Base-by-base conservation (phyloP, 768 basidiomycete species). In the Auricularia sp. region DNA sequence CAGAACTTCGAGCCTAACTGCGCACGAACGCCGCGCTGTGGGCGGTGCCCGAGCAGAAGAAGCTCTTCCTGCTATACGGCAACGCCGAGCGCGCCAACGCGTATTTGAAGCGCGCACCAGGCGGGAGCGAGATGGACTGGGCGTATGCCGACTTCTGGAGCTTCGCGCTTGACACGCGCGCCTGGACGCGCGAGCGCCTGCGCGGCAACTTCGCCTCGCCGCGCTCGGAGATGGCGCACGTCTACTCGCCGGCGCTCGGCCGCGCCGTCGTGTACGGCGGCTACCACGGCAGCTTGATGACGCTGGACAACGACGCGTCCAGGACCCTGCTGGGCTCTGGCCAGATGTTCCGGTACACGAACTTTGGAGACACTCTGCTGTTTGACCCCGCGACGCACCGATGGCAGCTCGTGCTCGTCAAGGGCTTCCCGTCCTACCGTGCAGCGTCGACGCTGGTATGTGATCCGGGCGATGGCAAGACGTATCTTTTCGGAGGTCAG, bases 361-460 rank as follows among this genome's bases (percentile, higher is more conserved):
- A 79, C 70, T 80, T 72, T 67, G 77, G 77, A 24, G 78, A 80
- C 64, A 79, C 79, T 0, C 79, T 77, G 71, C 69, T 78, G 42
- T 72, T 67, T 68, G 70, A 69, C 58, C 70, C 70, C 24, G 66
- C 70, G 61, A 61, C 64, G 64, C 59, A 39, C 36, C 67, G 66
- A 18, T 79, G 77, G 77, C 71, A 75, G 47, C 77, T 79, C 37
- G 76, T 78, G 11, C 65, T 80, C 29, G 76, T 77, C 1, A 72
- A 73, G n/a, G 78, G 77, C 8, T 78, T 79, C 71, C 78, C 78
- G 0, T 79, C 76, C 1, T 79, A 79, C 64, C 76, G 78, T 58
- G 76, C 75, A 1, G 73, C 75, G 45, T 67, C 75, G 3, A 67
- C 71, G 33, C 74, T 79, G 39, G 56, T 75, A 39, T 69, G 73